Percentiles rank a stretch among this genome's conserved stretches.
phyloP scores from a whole-genome alignment of 2,329 filamentous ascomycete genomes.

The Didymella keratinophila region DNA sequence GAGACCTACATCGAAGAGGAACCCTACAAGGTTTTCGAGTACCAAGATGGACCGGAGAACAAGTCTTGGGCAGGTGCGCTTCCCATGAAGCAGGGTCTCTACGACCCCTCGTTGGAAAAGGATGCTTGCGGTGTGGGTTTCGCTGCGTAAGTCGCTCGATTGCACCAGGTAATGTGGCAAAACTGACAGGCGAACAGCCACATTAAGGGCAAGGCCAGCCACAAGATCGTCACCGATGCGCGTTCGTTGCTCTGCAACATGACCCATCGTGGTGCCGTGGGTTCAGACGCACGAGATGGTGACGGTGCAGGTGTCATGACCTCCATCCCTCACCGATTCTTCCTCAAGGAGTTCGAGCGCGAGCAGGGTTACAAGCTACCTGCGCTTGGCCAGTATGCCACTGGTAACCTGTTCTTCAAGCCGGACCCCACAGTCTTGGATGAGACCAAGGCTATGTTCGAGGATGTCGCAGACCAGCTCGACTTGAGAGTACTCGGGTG shows the following conservation, averaged over 20 bases:
- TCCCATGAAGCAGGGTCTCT: constrained; percentile 97
- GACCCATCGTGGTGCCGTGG: constrained; percentile 98
- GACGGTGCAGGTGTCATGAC: constrained; percentile 99
- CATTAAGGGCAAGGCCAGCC: constrained; percentile 95
- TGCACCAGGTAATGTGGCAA: not conserved
- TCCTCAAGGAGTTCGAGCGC: constrained; percentile 96
- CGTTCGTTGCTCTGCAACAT: constrained; percentile 98
- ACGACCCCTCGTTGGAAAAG: constrained; percentile 95
- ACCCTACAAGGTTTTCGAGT: constrained; percentile 76
- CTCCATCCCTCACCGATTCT: constrained; percentile 97
- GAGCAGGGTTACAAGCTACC: constrained; percentile 90
- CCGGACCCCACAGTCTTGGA: constrained; percentile 88
- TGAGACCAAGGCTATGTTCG: constrained; percentile 90
- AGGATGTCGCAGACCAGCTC: constrained; percentile 88
- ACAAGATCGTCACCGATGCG: constrained; percentile 99
- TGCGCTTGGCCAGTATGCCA: constrained; percentile 89
- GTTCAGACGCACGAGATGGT: constrained; percentile 96
- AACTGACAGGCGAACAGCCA: constrained; percentile 66
- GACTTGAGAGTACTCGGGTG: constrained; percentile 92
- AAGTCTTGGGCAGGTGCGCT: constrained; percentile 95
- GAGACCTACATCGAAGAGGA: constrained; percentile 63
- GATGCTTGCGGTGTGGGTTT: constrained; percentile 99
- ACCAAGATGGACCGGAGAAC: constrained; percentile 78
- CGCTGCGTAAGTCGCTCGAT: constrained; percentile 74
- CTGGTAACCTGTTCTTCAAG: constrained; percentile 98